These are phyloP conservation scores for Paraurostyla sp. DNA, from an alignment of 73 alveolate genomes.

Conservation along the genomic window DNA sequence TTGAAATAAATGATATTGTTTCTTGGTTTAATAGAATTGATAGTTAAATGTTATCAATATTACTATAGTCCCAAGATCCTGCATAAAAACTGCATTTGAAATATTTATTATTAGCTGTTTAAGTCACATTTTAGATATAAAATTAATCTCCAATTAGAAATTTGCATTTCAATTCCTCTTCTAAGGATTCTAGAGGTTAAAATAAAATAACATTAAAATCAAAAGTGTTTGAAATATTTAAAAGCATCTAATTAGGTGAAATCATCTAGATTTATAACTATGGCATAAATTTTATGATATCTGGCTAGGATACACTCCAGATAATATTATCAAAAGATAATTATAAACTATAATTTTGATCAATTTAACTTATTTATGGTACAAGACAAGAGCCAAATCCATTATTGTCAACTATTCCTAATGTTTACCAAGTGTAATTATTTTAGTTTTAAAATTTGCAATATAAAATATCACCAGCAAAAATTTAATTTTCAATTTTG, in stretches of 20 bases:
- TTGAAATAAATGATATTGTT: background rate
- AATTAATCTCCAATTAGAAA: background rate
- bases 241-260: background rate
- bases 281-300: background rate
- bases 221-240: background rate
- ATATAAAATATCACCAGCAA: no score
- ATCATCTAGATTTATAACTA: background rate
- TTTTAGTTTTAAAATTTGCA: no score
- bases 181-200: background rate
- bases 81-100: background rate
- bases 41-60: background rate
- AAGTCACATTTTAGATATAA: background rate
- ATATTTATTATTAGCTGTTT: background rate
- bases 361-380: background rate
- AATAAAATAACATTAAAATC: background rate
- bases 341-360: background rate
- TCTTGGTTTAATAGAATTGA: background rate
- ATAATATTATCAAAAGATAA: background rate
- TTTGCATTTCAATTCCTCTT: background rate
- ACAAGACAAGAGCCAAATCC: background rate
- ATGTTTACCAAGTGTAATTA: no score
- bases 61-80: background rate
- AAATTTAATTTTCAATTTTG: no score
- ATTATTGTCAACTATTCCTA: background rate
- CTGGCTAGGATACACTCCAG: background rate